Base-by-base conservation (phyloP, 2,329 filamentous ascomycete species). In the Plenodomus tracheiphilus region DNA sequence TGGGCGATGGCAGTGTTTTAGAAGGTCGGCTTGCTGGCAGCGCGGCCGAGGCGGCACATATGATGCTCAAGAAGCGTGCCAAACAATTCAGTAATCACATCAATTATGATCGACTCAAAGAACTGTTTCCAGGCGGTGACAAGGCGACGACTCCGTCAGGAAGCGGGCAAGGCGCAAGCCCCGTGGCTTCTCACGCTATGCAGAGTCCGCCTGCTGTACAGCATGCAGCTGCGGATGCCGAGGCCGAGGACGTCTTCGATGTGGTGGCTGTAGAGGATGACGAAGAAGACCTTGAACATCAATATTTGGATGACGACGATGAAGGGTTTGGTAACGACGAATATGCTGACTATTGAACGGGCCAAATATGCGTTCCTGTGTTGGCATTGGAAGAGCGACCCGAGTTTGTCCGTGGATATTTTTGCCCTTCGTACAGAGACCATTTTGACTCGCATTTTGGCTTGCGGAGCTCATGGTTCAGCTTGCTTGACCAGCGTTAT, bases 41-140 rank as follows among this genome's bases (percentile, higher is more conserved):
- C 38, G 70, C 77, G 1, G 76, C 74, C 0, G 77, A 79, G 30
- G 76, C 76, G 1, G 72, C 67, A 17, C 59, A 69, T 39, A 71
- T 72, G 38, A 79, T 79, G 77, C 46, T 79, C 36, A 70, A 74
- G 56, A 77, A 76, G 65, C 66, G 74, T 18, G 74, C 69, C 3
- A 70, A 69, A 22, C 64, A 67, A 9, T 76, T 77, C 63, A 74
- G 71, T 48, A 73, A 69, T 32, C 65, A 74, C 51, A 73, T 80
- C 55, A 74, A 80, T 53, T 80, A 79, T 58, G 75, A 76, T 17
- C 70, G 65, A 19, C 61, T 80, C 42, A 70, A 73, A 36, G 68
- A 69, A 25, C 60, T 78, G 4, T 77, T 77, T 18, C 65, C 58
- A 3, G 63, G 52, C 9, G 53, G 55, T 17, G 48, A 52, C 17